Evolutionary conservation across 2,329 filamentous ascomycete genomes (phyloP).

Genomic region (Mariannaea elegans): DNA sequence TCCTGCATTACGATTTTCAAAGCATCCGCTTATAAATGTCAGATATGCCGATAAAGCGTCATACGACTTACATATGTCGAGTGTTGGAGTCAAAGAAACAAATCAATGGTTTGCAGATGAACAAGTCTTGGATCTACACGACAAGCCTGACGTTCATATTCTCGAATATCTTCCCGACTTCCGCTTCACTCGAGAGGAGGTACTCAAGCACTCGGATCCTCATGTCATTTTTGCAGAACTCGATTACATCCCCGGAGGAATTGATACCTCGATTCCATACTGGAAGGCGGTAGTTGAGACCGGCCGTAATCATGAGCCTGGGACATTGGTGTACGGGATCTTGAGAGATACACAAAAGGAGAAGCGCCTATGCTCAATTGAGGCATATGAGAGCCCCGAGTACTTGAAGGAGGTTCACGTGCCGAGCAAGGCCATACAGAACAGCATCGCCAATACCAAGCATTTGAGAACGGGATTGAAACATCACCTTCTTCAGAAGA

Average conservation of each 20-base stretch:
- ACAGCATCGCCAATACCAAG: conserved; percentile 27
- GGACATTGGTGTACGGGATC: conserved; percentile 39
- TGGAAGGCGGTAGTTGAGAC: conserved; percentile 40
- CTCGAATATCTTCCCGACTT: conserved; percentile 35
- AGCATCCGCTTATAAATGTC: background rate
- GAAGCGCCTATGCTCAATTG: conserved; percentile 34
- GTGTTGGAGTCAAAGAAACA: conserved; percentile 28
- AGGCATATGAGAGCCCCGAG: conserved; percentile 39
- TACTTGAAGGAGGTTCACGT: conserved; percentile 41
- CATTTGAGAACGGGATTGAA: conserved; percentile 35
- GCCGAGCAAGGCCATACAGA: conserved; percentile 39
- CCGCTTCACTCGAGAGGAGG: conserved; percentile 25
- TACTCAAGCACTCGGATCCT: conserved; percentile 29
- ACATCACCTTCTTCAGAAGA: conserved; percentile 36
- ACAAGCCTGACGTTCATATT: conserved; percentile 21
- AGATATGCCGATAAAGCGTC: conserved; percentile 40
- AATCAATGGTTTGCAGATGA: conserved; percentile 33
- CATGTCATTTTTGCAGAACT: conserved; percentile 39
- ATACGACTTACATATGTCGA: conserved; percentile 38
- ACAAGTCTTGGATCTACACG: conserved; percentile 20
- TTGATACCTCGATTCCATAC: conserved; percentile 35
- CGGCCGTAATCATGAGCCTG: conserved; percentile 29
- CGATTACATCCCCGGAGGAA: conserved; percentile 36
- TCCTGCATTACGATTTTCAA: background rate
- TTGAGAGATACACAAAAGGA: conserved; percentile 30